Percentiles rank a stretch among this genome's conserved stretches.
Conservation (phyloP, 108 stramenopile genomes). For the Cyclotella choctawhatcheeana region DNA sequence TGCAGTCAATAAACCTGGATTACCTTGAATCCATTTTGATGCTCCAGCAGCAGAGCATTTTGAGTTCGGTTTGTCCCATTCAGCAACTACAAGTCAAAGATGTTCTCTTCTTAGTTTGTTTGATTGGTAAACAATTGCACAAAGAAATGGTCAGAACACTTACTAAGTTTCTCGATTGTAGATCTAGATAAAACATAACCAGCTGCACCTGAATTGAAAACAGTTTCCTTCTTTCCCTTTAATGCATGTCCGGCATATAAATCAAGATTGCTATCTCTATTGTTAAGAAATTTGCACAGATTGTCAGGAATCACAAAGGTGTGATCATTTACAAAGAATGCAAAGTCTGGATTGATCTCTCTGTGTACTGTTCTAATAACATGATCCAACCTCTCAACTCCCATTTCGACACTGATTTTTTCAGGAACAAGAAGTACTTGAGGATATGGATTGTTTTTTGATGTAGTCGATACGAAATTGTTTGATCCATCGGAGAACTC, state of each 20-base stretch:
- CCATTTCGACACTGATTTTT: conserved; percentile 66
- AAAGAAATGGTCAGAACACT: neutral
- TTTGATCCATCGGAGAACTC: conserved; percentile 65
- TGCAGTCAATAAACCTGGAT: conserved; percentile 78
- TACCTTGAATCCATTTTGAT: conserved; percentile 78
- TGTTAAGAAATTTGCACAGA: conserved; percentile 71
- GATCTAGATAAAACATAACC: conserved; percentile 82
- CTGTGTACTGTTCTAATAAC: conserved; percentile 68
- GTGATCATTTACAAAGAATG: conserved; percentile 92
- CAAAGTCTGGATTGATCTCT: conserved; percentile 83
- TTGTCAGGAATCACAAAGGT: conserved; percentile 88
- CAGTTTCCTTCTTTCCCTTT: conserved; percentile 57
- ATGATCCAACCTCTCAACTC: conserved; percentile 70
- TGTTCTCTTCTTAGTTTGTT: neutral
- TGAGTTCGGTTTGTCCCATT: conserved; percentile 67
- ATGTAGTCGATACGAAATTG: conserved; percentile 28
- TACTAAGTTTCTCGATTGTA: conserved; percentile 70
- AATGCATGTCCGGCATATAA: conserved; percentile 87
- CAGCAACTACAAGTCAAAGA: conserved; percentile 37
- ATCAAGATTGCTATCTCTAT: conserved; percentile 56
- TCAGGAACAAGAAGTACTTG: conserved; percentile 71
- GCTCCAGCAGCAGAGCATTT: conserved; percentile 54
- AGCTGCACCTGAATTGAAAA: conserved; percentile 89
- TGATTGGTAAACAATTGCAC: neutral
- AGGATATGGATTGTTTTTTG: conserved; percentile 55